Evolutionary conservation across 139 green algal species (phyloP).

Genomic region (Astrephomene gubernaculifera): DNA sequence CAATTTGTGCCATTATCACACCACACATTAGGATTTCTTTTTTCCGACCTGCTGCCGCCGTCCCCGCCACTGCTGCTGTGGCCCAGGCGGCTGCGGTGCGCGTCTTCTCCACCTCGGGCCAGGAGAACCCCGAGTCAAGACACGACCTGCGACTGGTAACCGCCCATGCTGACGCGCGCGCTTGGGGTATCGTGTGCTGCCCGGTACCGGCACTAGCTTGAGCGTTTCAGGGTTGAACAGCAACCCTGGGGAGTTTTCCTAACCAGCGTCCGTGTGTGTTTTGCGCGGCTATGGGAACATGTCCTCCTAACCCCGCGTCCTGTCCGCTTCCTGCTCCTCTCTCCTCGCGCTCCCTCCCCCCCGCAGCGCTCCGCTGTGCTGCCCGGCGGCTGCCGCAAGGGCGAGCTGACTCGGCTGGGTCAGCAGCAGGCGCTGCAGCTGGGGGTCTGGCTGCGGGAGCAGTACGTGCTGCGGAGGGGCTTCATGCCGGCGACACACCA

Average conservation of each 20-base stretch:
- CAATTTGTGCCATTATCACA: too few relatives aligned
- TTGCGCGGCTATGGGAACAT: too few relatives aligned
- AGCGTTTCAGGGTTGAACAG: too few relatives aligned
- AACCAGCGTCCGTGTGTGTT: too few relatives aligned
- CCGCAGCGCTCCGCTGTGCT: conserved; percentile 25
- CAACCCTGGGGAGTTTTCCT: too few relatives aligned
- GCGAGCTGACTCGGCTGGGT: conserved; percentile 78
- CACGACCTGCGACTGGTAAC: conserved; percentile 67
- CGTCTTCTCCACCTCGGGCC: conserved; percentile 36
- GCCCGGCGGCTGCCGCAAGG: conserved; percentile 75
- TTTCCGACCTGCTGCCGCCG: not conserved
- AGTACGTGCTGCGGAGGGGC: conserved; percentile 58
- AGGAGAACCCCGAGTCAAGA: conserved; percentile 42
- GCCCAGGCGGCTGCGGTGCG: conserved; percentile 38
- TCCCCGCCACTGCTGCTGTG: not conserved
- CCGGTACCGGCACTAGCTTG: too few relatives aligned
- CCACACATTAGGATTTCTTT: too few relatives aligned
- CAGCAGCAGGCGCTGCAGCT: conserved; percentile 72
- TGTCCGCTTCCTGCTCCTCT: not conserved
- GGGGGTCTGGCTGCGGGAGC: conserved; percentile 70
- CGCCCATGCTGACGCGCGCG: too few relatives aligned
- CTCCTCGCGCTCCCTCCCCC: not conserved
- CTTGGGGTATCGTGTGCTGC: too few relatives aligned
- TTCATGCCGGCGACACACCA: conserved; percentile 60
- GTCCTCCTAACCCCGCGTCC: too few relatives aligned